Evolutionary conservation across 106 monocot species (phyloP), one percentile per base, ranked within the genome.

Genomic region (Platanthera guangdongensis): DNA sequence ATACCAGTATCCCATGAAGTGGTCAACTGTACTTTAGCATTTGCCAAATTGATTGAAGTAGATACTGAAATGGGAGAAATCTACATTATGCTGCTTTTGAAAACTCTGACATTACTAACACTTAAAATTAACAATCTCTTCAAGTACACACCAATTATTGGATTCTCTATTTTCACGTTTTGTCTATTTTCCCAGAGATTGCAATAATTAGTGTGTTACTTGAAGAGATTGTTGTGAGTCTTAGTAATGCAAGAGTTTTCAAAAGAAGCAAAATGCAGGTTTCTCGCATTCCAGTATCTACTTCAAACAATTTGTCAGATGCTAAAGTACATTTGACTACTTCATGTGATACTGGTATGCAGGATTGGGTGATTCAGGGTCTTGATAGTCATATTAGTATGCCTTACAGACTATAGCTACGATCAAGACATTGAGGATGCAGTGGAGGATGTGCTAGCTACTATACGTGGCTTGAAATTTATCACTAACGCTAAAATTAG

Each of bases 381-480:
- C 82, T 85, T 76, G 93, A 90, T 80, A 71, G 0, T 79, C 82
- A 93, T 55, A 83, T 96, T 14, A 93, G 90, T 81, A 51, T 96
- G 79, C 95, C 95, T 76, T 91, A 89, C 70, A 88, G 93, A 71
- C 72, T 96, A 75, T 85, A 88, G 60, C 78, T 96, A 72, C 25
- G 25, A 25, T 25, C 93, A 93, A 84, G 95, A 93, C 62, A 91
- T 96, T 75, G 95, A 96, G 32, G 95, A 96, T 86, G 93, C 95
- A n/a, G 84, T 96, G 59, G 93, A 96, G 71, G 95, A 96, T 79
- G 91, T 81, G 10, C 25, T 25, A 25, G 25, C 69, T 87, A 57
- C 82, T 25, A 25, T 25, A 25, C 25, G 93, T 52, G 87, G 77
- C 63, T 73, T 96, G 79, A 89, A 91, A 79, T 87, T 96, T 70